These are phyloP conservation scores for Cystobasidium sp. DNA, from an alignment of 1,284 basidiomycete species.

Conservation along the genomic window DNA sequence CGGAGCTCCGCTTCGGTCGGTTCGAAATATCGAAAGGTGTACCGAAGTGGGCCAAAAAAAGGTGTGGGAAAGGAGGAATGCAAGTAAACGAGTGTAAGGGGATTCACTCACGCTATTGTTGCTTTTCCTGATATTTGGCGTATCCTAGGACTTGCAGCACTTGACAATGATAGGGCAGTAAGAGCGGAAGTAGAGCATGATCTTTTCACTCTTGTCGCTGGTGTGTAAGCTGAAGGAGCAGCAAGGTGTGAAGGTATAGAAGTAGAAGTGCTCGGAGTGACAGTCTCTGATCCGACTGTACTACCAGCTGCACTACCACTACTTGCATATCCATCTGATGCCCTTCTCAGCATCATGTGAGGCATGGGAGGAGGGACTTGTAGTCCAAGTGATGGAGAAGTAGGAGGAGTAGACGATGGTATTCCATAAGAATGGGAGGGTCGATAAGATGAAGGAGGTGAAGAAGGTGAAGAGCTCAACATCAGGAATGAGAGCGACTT, in stretches of 20 bases:
- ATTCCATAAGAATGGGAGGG: too few species aligned
- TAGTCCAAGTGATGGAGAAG: not conserved
- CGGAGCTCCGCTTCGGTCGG: too few species aligned
- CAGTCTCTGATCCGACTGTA: not conserved
- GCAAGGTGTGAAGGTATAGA: not conserved
- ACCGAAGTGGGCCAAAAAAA: not conserved
- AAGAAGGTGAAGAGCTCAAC: not conserved
- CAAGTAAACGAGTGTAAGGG: not conserved
- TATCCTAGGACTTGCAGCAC: not conserved
- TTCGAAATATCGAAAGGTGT: too few species aligned
- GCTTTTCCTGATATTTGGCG: conserved; percentile 15
- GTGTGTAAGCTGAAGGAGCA: not conserved
- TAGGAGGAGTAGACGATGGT: not conserved
- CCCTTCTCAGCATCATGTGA: not conserved
- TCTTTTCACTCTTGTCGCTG: conserved; percentile 16
- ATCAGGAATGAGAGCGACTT: conserved; percentile 11
- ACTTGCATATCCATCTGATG: conserved; percentile 4
- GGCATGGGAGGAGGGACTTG: not conserved
- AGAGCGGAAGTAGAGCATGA: conserved; percentile 40
- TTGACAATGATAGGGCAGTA: conserved; percentile 11
- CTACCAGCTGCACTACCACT: not conserved
- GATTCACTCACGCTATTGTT: conserved; percentile 10
- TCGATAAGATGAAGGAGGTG: not conserved
- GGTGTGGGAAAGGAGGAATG: not conserved
- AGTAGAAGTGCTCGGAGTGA: not conserved